Conservation (phyloP, 352 stramenopile genomes). For the Phytopythium mirpurense region DNA sequence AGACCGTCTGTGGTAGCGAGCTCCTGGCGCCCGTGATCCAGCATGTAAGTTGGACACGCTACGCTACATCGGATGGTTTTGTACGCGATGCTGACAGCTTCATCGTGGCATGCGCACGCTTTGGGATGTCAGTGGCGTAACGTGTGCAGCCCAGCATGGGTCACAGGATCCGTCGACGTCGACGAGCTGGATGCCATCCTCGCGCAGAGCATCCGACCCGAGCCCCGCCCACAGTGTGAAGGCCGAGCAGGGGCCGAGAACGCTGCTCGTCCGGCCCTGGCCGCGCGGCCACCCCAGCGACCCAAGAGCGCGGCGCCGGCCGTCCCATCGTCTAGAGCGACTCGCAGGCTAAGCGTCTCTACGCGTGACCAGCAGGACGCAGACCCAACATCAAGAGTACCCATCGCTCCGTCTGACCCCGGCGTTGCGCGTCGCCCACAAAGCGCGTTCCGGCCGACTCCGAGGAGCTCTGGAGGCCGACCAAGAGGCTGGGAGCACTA, state of each 20-base stretch:
- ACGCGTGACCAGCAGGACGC: background rate
- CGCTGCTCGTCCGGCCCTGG: background rate
- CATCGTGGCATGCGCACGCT: background rate
- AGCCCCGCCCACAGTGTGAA: background rate
- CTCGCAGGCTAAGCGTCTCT: background rate
- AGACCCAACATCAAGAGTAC: background rate
- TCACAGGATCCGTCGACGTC: constrained; percentile 36
- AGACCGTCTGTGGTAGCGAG: constrained; percentile 27
- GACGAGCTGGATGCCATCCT: constrained; percentile 53
- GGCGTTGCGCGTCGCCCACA: background rate
- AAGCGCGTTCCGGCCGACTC: background rate
- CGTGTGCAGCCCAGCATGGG: constrained; percentile 1
- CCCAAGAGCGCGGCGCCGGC: constrained; percentile 4
- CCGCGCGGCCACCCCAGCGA: background rate
- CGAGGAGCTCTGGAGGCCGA: background rate
- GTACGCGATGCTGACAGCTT: background rate
- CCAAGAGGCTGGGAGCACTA: background rate
- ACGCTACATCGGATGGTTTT: background rate
- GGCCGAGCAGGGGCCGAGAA: background rate
- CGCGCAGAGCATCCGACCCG: constrained; percentile 11
- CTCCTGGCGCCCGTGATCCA: constrained; percentile 25
- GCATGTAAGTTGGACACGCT: constrained; percentile 32
- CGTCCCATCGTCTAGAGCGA: background rate
- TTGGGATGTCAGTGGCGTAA: constrained; percentile 6
- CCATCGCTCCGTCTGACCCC: background rate